Evolutionary conservation across 202 grass and related monocot species (phyloP), one percentile per base, ranked within the genome.

Genomic region (Carex arenaria): DNA sequence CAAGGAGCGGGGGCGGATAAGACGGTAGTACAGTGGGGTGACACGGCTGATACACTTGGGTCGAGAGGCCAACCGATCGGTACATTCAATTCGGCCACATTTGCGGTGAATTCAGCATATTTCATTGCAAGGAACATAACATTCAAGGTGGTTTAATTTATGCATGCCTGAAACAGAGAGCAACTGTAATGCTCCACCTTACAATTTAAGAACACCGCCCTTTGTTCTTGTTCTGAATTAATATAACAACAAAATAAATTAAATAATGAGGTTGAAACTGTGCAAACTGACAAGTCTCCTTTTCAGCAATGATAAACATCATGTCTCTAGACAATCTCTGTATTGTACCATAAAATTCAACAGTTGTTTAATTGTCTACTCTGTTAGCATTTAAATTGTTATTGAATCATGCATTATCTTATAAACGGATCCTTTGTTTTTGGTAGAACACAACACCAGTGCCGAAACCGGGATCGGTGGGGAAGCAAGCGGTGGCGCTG

Each of bases 91-190:
- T 94, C 91, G 3, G 96, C 96, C 3, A 94, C 96, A 10, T 93
- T 99, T 70, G 96, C 91, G 1, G 93, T 96, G 20, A 96, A 96
- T 87, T 83, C 93, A 31, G 87, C 86, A 30, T 96, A 88, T 89
- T 99, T 99, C 86, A 84, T 99, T 52, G 96, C 96, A 61, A 99
- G 82, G 89, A 96, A 99, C 91, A 90, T 97, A 59, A 97, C 91
- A 0, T 97, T 97, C 86, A 97, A 90, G 91, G 94, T 97, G 84
- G 73, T 47, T 34, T 15, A 65, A 20, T 18, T n/a, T 15, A 66
- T 38, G 34, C 34, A 63, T 65, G 60, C 42, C 42, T 81, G 78
- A 81, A 81, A 81, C 56, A 81, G 57, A 81, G 57, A 81, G 19
- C 78, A 81, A 81, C 59, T 81, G 6, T 22, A 65, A 81, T 78